These are phyloP conservation scores for Termitomyces sp. DNA, from an alignment of 768 basidiomycete species.

Conservation along the genomic window DNA sequence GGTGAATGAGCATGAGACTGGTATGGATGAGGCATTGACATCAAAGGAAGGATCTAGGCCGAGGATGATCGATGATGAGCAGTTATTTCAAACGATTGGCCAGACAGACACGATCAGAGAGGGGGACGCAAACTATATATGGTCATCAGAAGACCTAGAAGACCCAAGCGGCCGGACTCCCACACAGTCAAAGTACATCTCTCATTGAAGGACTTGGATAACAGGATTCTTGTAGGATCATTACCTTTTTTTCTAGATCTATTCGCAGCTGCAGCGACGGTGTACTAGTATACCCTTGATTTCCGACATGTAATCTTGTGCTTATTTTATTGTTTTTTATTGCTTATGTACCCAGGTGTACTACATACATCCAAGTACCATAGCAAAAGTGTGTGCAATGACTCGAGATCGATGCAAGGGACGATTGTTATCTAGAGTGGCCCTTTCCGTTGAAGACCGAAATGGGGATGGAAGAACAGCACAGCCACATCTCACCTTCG, in stretches of 20 bases:
- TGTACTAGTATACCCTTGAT: conserved; percentile 9
- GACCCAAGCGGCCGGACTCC: neutral
- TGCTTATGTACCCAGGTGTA: neutral
- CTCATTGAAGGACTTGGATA: conserved; percentile 1
- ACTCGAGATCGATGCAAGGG: neutral
- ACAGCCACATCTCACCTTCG: conserved; percentile 3
- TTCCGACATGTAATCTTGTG: neutral
- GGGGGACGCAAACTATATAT: conserved; percentile 16
- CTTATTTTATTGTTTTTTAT: conserved; percentile 9
- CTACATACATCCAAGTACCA: neutral
- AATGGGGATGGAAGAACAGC: neutral
- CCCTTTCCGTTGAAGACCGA: neutral
- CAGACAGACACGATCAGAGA: conserved; percentile 24
- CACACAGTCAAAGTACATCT: neutral
- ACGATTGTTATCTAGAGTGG: neutral
- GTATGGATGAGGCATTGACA: neutral
- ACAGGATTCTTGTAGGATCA: neutral
- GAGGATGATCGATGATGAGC: conserved; percentile 17
- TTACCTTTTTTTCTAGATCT: conserved; percentile 1
- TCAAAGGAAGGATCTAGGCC: conserved; percentile 1
- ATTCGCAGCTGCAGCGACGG: too few species aligned
- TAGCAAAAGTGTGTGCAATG: neutral
- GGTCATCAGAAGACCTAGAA: conserved; percentile 8
- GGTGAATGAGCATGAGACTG: conserved; percentile 2
- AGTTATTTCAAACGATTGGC: conserved; percentile 18